Evolutionary conservation across 257 asterid species (phyloP).

Genomic region (Primulina tabacum): DNA sequence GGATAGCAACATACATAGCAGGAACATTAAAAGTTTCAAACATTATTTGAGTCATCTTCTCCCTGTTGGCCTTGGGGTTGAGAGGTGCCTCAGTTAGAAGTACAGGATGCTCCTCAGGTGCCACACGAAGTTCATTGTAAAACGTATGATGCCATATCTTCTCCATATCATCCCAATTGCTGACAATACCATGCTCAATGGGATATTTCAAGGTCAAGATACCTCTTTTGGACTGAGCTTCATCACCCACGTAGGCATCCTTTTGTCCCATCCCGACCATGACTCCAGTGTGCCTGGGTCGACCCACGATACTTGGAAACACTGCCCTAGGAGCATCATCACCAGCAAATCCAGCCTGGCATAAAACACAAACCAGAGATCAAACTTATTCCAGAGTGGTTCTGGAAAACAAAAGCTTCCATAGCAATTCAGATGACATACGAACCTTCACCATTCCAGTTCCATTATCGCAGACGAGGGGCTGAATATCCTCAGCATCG

Average conservation of each 20-base stretch:
- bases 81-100: constrained; percentile 61
- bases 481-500: constrained; percentile 30
- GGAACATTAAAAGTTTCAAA: constrained; percentile 39
- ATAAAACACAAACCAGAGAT: neutral
- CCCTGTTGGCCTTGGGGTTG: constrained; percentile 64
- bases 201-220: constrained; percentile 42
- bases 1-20: constrained; percentile 44
- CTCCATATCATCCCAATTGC: constrained; percentile 62
- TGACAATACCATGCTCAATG: constrained; percentile 54
- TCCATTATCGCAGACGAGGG: constrained; percentile 33
- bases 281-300: constrained; percentile 39
- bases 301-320: constrained; percentile 38
- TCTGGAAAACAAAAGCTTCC: neutral
- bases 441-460: constrained; percentile 36
- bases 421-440: neutral
- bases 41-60: constrained; percentile 53
- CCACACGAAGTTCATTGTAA: constrained; percentile 54
- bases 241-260: constrained; percentile 40
- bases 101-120: constrained; percentile 59
- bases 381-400: neutral
- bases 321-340: constrained; percentile 44
- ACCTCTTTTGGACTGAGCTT: constrained; percentile 40
- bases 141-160: constrained; percentile 55
- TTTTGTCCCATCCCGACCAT: constrained; percentile 43
- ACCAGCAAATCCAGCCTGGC: constrained; percentile 40